Conservation (phyloP, 2,329 filamentous ascomycete species). For the Aphanoascus verrucosus region DNA sequence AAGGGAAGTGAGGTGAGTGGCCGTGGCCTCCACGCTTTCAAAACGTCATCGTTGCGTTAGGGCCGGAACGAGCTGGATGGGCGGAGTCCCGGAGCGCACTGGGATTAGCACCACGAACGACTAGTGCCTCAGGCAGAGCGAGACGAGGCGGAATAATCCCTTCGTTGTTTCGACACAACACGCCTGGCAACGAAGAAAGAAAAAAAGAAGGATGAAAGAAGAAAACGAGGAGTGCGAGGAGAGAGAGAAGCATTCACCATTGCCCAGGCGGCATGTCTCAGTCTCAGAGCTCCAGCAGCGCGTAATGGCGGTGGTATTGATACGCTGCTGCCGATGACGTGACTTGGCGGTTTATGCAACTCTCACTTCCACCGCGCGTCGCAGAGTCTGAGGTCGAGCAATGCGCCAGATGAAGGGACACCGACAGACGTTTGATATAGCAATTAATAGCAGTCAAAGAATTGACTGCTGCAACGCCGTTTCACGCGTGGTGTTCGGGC, state of each 20-base stretch:
- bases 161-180: neutral
- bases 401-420: too few relatives aligned
- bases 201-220: neutral
- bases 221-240: neutral
- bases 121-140: neutral
- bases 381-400: too few relatives aligned
- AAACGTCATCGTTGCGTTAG: conserved; percentile 1
- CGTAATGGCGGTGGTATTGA: neutral
- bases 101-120: neutral
- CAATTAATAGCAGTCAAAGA: too few relatives aligned
- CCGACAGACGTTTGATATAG: too few relatives aligned
- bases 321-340: neutral
- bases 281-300: neutral
- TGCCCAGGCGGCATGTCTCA: conserved; percentile 7
- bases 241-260: too few relatives aligned
- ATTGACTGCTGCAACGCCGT: too few relatives aligned
- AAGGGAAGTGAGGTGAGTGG: too few relatives aligned
- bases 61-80: neutral
- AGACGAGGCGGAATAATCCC: too few relatives aligned
- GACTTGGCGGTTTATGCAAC: conserved; percentile 3
- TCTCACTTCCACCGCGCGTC: too few relatives aligned
- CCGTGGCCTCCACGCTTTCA: neutral
- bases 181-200: neutral
- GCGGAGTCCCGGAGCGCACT: neutral
- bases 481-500: too few relatives aligned